Base-by-base conservation (phyloP, 345 rosid species). In the Garcia nutans region DNA sequence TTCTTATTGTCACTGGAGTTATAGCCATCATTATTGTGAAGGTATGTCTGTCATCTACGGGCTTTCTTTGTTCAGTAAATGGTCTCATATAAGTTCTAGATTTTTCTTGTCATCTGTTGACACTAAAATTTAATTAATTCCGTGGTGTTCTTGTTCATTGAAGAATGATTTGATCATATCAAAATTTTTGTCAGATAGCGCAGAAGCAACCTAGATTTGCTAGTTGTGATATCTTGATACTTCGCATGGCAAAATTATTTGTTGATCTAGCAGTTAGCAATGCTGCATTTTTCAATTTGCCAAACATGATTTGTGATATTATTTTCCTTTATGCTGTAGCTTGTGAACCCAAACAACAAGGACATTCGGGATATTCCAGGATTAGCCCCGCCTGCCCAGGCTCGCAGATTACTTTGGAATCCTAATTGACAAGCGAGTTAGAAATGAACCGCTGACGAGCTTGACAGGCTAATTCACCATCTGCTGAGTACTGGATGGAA, bases 351-450 rank as follows among this genome's bases (percentile, higher is more conserved):
- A 23, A 86, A 84, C 75, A 93, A 93, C 91, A 93, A 92, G 79
- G 95, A 92, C 83, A 91, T 93, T 78, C 90, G 88, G 9, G 92
- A 83, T 79, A 89, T 96, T 77, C 97, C 99, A 1, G 99, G 98
- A 50, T 64, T 96, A 81, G 98, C 97, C 13, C 98, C 99, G 55
- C 99, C 99, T 63, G 97, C 90, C 15, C 87, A 83, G 87, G 73
- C 76, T 70, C 87, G 99, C 57, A 90, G 86, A 78, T 85, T 95
- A 73, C 98, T 95, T 77, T 93, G 91, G 96, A 74, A 71, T 79
- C 76, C 78, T 68, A 76, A 83, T 65, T 85, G 73, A 68, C n/a
- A 55, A 58, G 28, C 47, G 6, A 49, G 68, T 26, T 47, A 59
- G 37, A 11, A 12, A 44, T 13, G 1, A 16, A 7, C 1, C 2